Conservation (phyloP, 1,284 basidiomycete genomes). For the Peniophora sp. region DNA sequence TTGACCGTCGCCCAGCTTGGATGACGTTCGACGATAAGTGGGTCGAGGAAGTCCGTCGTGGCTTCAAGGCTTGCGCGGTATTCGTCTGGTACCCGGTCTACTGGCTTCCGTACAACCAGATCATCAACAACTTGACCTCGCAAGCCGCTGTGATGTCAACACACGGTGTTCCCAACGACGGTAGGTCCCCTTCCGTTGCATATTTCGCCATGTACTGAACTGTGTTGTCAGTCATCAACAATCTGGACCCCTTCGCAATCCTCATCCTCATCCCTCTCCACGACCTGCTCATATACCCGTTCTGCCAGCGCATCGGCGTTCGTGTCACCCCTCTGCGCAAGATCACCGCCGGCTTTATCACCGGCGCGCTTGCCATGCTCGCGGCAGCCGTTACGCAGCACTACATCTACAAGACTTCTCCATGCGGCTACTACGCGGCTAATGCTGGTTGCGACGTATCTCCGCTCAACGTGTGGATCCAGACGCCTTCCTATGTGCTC, state of each 20-base stretch:
- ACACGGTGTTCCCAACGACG: slow-evolving; percentile 73
- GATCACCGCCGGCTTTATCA: slow-evolving; percentile 70
- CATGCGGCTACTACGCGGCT: slow-evolving; percentile 52
- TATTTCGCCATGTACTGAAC: too few relatives aligned
- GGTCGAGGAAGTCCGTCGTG: slow-evolving; percentile 80
- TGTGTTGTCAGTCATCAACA: slow-evolving; percentile 46
- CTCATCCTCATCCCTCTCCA: slow-evolving; percentile 70
- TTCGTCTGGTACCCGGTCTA: slow-evolving; percentile 73
- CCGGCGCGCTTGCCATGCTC: slow-evolving; percentile 51
- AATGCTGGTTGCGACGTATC: slow-evolving; percentile 39
- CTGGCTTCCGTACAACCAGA: slow-evolving; percentile 72
- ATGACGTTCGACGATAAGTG: slow-evolving; percentile 73
- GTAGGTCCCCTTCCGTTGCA: too few relatives aligned
- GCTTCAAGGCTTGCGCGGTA: slow-evolving; percentile 79
- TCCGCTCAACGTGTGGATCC: slow-evolving; percentile 72
- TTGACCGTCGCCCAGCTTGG: slow-evolving; percentile 44
- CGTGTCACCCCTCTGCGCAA: slow-evolving; percentile 70
- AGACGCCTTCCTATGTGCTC: slow-evolving; percentile 60
- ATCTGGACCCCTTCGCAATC: slow-evolving; percentile 71
- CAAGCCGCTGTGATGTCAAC: slow-evolving; percentile 69
- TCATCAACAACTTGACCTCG: slow-evolving; percentile 75
- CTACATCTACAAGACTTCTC: slow-evolving; percentile 66
- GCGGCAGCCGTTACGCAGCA: slow-evolving; percentile 67
- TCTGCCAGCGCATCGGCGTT: slow-evolving; percentile 53
- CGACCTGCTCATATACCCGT: slow-evolving; percentile 67